Evolutionary conservation across 2,329 filamentous ascomycete genomes (phyloP).

Genomic region (Fusarium phyllophilum): DNA sequence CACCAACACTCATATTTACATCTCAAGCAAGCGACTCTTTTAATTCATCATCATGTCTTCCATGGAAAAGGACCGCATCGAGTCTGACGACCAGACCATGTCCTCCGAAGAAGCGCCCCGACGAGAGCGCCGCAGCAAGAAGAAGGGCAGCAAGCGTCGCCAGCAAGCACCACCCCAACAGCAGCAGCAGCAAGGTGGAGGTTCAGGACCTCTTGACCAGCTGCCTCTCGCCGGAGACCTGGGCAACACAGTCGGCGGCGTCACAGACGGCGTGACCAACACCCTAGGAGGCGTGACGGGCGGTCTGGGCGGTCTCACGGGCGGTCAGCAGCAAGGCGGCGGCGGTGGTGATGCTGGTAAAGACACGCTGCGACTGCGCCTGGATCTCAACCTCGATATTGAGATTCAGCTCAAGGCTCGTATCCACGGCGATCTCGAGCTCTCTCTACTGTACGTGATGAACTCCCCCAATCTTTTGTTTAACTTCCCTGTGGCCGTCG

Average conservation of each 20-base stretch:
- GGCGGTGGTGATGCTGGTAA: slow-evolving; percentile 58
- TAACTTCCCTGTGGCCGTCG: slow-evolving; percentile 15
- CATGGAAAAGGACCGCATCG: slow-evolving; percentile 44
- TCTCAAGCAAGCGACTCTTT: background rate
- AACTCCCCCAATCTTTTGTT: background rate
- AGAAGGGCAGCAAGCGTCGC: slow-evolving; percentile 46
- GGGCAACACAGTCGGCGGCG: slow-evolving; percentile 51
- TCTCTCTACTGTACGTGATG: slow-evolving; percentile 71
- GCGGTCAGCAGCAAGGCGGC: slow-evolving; percentile 51
- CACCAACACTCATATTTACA: background rate
- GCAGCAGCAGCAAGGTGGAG: slow-evolving; percentile 24
- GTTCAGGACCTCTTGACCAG: slow-evolving; percentile 49
- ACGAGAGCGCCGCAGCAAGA: slow-evolving; percentile 43
- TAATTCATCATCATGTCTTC: slow-evolving; percentile 38
- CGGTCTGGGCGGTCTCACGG: slow-evolving; percentile 51
- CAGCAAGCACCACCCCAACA: slow-evolving; percentile 38
- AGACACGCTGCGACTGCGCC: slow-evolving; percentile 73
- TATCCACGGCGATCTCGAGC: slow-evolving; percentile 84
- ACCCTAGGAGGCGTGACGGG: slow-evolving; percentile 55
- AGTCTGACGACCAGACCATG: slow-evolving; percentile 39
- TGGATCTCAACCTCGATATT: slow-evolving; percentile 85
- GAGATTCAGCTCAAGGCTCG: slow-evolving; percentile 88
- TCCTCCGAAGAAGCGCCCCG: slow-evolving; percentile 41
- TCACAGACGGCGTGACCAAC: slow-evolving; percentile 55
- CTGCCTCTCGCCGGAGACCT: slow-evolving; percentile 51